Evolutionary conservation across 129 eudicot species (phyloP).

Genomic region (Chrysanthemum seticuspe): DNA sequence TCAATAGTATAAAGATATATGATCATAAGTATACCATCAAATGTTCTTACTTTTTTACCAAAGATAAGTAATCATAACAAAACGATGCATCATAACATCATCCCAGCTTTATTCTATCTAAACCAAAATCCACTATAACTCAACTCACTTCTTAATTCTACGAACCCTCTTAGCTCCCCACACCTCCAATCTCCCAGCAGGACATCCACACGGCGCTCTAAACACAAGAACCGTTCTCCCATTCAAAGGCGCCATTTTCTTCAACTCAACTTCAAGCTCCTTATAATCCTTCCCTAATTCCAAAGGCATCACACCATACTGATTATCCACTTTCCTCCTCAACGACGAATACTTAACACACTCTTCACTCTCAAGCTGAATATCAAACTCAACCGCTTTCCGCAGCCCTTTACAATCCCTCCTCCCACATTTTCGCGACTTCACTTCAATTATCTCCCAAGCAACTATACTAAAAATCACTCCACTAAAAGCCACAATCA

Average conservation of each 20-base stretch:
- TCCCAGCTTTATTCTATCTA: slow-evolving; percentile 11
- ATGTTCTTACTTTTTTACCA: not conserved
- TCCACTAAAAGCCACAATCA: slow-evolving; percentile 29
- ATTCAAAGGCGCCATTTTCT: slow-evolving; percentile 57
- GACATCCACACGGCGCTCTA: slow-evolving; percentile 53
- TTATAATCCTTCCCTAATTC: slow-evolving; percentile 46
- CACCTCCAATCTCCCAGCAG: slow-evolving; percentile 48
- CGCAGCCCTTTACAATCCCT: slow-evolving; percentile 41
- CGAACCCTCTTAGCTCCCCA: slow-evolving; percentile 50
- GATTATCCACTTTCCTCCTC: not conserved
- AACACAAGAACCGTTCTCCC: slow-evolving; percentile 47
- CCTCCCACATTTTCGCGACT: slow-evolving; percentile 41
- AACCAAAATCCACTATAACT: slow-evolving; percentile 4
- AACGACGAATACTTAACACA: slow-evolving; percentile 36
- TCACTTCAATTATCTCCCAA: slow-evolving; percentile 38
- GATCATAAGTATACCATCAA: not conserved
- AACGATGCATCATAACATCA: slow-evolving; percentile 14
- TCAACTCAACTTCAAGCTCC: slow-evolving; percentile 45
- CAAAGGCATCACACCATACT: slow-evolving; percentile 28
- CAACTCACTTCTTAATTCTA: slow-evolving; percentile 41
- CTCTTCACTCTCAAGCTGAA: slow-evolving; percentile 46
- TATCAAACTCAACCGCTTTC: slow-evolving; percentile 46
- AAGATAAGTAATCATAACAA: slow-evolving; percentile 14
- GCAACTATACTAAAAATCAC: slow-evolving; percentile 22
- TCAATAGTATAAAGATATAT: not conserved